Percentiles rank a stretch among this genome's conserved stretches.
These are phyloP conservation scores for Citrus sp. DNA, from an alignment of 345 rosid genomes.

Conservation along the genomic window DNA sequence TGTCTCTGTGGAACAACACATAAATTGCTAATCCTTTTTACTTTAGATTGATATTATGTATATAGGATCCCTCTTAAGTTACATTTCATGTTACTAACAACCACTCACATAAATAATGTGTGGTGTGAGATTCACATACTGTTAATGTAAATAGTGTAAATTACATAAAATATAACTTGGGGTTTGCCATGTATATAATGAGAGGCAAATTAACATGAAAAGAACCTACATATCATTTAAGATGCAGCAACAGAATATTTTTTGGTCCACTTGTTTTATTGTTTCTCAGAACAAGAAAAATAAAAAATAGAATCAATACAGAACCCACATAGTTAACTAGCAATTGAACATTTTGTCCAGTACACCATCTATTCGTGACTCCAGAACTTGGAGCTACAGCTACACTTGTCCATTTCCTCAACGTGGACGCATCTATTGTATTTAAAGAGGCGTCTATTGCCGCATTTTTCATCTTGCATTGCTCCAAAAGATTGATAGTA, in stretches of 20 bases:
- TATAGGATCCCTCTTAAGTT: no score
- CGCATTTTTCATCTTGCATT: not conserved
- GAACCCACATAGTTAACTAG: slow-evolving; percentile 8
- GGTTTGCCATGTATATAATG: no score
- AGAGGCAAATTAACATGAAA: not conserved
- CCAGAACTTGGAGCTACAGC: not conserved
- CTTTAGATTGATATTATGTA: no score
- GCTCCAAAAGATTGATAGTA: not conserved
- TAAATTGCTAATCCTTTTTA: no score
- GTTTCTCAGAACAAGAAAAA: not conserved
- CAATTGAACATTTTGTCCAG: not conserved
- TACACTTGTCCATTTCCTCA: not conserved
- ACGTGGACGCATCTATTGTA: not conserved
- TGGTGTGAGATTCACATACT: no score
- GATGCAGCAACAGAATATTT: slow-evolving; percentile 6
- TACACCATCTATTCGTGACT: not conserved
- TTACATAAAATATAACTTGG: no score
- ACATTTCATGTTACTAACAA: no score
- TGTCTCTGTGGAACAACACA: no score
- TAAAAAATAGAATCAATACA: not conserved
- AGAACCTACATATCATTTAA: not conserved
- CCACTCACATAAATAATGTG: no score
- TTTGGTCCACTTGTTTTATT: not conserved
- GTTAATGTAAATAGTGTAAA: fast-evolving
- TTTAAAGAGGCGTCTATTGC: not conserved